Evolutionary conservation across 2,329 filamentous ascomycete species (phyloP), one percentile per base, ranked within the genome.

Genomic region (Fusarium sp.): DNA sequence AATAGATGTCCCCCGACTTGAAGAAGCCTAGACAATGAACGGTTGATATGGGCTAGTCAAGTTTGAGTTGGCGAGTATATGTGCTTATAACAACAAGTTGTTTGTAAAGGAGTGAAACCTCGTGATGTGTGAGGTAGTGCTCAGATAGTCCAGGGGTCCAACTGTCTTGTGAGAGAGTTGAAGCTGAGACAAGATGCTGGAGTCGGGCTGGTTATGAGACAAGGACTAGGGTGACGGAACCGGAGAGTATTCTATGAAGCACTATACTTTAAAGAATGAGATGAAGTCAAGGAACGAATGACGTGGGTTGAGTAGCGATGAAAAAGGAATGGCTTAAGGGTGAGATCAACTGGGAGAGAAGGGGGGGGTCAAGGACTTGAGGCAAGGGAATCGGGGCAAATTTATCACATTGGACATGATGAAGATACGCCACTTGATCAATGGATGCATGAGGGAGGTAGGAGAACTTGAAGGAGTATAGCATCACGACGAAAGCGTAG

Each of bases 201-300:
- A 61, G 69, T 27, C 69, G 51, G 74, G 73, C 73, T 74, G 71
- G 60, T 42, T 52, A 46, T 46, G 60, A 60, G 64, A 63, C 57
- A 68, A 52, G 37, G 19, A 16, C 55, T 23, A 61, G 46, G 41
- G 38, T 37, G 66, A 71, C 52, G 59, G 57, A 71, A 63, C 44
- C 60, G 69, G 65, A 60, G 38, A 52, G 59, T 55, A 55, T 59
- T 49, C 55, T 49, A 49, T 58, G 42, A 60, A 49, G 49, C 61
- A 69, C 62, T 66, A 31, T 60, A 63, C 70, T 58, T 52, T 52
- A 31, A 61, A 72, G 73, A 76, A 73, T 72, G 73, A 63, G 48
- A 55, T 39, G 31, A 49, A 31, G 51, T 56, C 11, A 65, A 59
- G 62, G 46, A 64, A 61, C 45, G 59, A 69, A 62, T 76, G 69